A percentile compares a stretch with the other conserved stretches of the same genome.
These are phyloP conservation scores for Pythium sukuiense DNA, from an alignment of 352 stramenopile genomes.

Conservation along the genomic window DNA sequence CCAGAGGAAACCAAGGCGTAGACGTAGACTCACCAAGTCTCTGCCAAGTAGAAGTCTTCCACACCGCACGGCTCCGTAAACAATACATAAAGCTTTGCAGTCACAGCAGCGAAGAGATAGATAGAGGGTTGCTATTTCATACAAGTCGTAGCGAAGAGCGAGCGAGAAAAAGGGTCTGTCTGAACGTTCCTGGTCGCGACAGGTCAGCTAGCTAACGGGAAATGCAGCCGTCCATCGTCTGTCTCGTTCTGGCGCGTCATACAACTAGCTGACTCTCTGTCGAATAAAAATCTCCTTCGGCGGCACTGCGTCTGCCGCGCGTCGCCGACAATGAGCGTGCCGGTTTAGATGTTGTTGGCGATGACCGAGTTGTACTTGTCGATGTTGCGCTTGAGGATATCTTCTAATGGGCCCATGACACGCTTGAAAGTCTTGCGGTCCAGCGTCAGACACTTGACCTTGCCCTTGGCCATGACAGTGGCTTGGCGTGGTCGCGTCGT, in stretches of 20 bases:
- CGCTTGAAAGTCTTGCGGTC: slow-evolving; percentile 93
- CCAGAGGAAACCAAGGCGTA: slow-evolving; percentile 33
- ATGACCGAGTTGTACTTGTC: slow-evolving; percentile 91
- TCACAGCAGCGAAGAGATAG: slow-evolving; percentile 14
- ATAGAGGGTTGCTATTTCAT: slow-evolving; percentile 35
- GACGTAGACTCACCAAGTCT: slow-evolving; percentile 25
- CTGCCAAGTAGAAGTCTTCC: neutral
- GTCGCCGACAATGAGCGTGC: neutral
- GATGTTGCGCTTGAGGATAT: slow-evolving; percentile 91
- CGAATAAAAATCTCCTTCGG: slow-evolving; percentile 26
- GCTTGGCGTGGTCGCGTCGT: slow-evolving; percentile 92
- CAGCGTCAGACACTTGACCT: slow-evolving; percentile 89
- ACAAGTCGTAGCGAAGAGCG: slow-evolving; percentile 27
- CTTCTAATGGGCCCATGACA: slow-evolving; percentile 87
- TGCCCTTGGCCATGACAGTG: slow-evolving; percentile 81
- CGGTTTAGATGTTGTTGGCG: slow-evolving; percentile 85
- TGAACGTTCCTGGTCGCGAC: slow-evolving; percentile 8
- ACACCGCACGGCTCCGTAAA: neutral
- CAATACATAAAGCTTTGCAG: neutral
- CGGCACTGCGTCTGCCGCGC: neutral
- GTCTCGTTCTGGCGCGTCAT: slow-evolving; percentile 13
- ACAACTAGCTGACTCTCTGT: slow-evolving; percentile 17
- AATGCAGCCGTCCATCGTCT: neutral
- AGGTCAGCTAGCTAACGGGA: neutral
- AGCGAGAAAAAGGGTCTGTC: slow-evolving; percentile 10